phyloP scores from a whole-genome alignment of 225 moss, liverwort and hornwort species.

The Polytrichum formosum region DNA sequence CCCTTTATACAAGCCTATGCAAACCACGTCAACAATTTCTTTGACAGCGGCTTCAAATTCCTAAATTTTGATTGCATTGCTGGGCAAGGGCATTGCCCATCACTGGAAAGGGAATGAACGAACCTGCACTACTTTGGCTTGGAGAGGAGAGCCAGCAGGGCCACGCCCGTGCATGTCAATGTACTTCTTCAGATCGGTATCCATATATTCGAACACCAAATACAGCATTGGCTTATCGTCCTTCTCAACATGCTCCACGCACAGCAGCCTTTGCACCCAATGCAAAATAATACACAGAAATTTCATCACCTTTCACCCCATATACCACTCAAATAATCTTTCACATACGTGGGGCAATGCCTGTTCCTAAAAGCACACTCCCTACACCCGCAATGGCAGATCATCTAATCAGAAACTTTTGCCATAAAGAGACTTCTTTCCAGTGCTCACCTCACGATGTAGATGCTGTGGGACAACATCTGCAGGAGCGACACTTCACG shows the following conservation, averaged over 20 bases:
- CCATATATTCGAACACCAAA: slow-evolving; percentile 59
- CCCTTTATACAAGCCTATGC: background rate
- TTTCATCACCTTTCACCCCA: background rate
- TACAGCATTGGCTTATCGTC: slow-evolving; percentile 45
- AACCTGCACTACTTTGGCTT: slow-evolving; percentile 43
- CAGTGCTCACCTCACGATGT: slow-evolving; percentile 27
- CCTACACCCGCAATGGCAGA: background rate
- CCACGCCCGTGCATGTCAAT: slow-evolving; percentile 45
- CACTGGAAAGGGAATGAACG: background rate
- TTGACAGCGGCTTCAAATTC: background rate
- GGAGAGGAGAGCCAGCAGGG: slow-evolving; percentile 35
- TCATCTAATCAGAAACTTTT: background rate
- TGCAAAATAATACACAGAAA: background rate
- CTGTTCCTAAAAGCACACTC: background rate
- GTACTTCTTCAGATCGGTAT: slow-evolving; percentile 54
- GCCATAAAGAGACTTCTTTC: background rate
- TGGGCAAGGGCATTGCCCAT: background rate
- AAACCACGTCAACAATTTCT: background rate
- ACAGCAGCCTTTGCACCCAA: slow-evolving; percentile 21
- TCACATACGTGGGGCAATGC: background rate
- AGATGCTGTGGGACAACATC: slow-evolving; percentile 40
- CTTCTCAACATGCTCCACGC: slow-evolving; percentile 50
- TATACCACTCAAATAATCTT: background rate
- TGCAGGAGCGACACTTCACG: slow-evolving; percentile 49
- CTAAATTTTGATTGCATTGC: background rate